These are phyloP conservation scores for Ramalina intermedia DNA, from an alignment of 495 filamentous ascomycete species.

Conservation along the genomic window DNA sequence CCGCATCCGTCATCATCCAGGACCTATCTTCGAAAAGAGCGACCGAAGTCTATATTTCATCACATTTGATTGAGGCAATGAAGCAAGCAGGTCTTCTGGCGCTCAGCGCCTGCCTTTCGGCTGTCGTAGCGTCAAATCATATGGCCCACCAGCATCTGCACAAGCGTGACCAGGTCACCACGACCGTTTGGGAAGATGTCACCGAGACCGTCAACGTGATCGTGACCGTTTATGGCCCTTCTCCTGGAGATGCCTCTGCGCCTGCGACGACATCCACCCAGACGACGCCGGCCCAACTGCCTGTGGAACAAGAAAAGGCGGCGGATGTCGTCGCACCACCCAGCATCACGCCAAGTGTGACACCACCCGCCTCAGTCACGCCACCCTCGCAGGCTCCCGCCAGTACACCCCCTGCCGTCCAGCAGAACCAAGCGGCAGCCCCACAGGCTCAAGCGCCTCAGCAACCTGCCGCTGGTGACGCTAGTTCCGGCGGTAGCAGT, in stretches of 20 bases:
- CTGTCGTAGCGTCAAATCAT: constrained; percentile 21
- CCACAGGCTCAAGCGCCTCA: constrained; percentile 5
- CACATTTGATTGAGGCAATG: constrained; percentile 1
- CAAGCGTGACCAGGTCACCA: constrained; percentile 23
- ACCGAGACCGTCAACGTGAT: constrained; percentile 22
- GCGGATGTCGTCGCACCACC: too few species aligned
- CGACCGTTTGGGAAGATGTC: constrained; percentile 21
- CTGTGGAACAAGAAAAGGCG: neutral
- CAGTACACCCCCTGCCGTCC: neutral
- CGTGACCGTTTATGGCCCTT: constrained; percentile 19
- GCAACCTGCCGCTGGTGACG: constrained; percentile 5
- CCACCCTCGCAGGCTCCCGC: neutral
- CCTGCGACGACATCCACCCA: neutral
- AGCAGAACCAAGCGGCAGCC: neutral
- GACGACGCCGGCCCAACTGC: neutral
- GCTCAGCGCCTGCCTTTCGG: constrained; percentile 13
- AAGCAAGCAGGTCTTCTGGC: constrained; percentile 17
- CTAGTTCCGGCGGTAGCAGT: constrained; percentile 5
- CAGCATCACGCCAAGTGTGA: neutral
- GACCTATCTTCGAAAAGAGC: too few species aligned
- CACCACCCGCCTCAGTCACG: neutral
- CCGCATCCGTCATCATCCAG: neutral
- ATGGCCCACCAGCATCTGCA: constrained; percentile 9
- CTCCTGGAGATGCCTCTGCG: neutral
- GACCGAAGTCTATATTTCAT: neutral